Percentiles rank a stretch among this genome's conserved stretches.
Evolutionary conservation across 163 green algal genomes (phyloP).

Genomic region (Chlamydomonas reinhardtii): DNA sequence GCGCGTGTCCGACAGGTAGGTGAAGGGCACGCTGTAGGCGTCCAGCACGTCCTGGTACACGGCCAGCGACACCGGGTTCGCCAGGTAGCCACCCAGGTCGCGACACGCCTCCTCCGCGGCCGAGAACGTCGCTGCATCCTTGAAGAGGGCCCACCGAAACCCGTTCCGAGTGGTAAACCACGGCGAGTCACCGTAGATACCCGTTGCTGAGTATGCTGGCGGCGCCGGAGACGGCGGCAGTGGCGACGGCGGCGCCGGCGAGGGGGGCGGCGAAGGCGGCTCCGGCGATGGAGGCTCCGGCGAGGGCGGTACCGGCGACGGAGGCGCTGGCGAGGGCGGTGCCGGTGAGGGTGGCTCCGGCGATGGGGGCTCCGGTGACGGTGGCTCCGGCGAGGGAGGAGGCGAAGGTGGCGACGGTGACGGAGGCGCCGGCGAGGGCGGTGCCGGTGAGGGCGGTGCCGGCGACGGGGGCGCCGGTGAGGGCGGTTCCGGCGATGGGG

Average conservation of each 20-base stretch:
- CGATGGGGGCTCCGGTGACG: background rate
- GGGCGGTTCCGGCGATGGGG: background rate
- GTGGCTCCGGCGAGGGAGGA: background rate
- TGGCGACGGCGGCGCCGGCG: background rate
- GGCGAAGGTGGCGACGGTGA: background rate
- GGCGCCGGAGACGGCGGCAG: background rate
- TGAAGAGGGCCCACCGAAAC: slow-evolving; percentile 23
- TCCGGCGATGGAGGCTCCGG: background rate
- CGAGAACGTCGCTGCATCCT: background rate
- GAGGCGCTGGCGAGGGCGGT: background rate
- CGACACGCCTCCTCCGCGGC: slow-evolving; percentile 23
- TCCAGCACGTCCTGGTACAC: background rate
- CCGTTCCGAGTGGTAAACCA: slow-evolving; percentile 33
- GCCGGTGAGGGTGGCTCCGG: background rate
- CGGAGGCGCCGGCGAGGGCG: no score
- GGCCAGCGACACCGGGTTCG: background rate
- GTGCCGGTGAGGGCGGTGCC: no score
- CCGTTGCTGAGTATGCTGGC: slow-evolving; percentile 21
- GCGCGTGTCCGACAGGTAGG: slow-evolving; percentile 5
- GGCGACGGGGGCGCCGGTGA: background rate
- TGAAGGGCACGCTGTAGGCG: slow-evolving; percentile 12
- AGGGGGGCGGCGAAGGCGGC: background rate
- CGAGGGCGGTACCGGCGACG: background rate
- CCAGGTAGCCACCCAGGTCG: background rate
- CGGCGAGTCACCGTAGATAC: slow-evolving; percentile 24